A percentile compares a stretch with the other conserved stretches of the same genome.
phyloP scores from a whole-genome alignment of 495 filamentous ascomycete genomes.

The Echria macrotheca region DNA sequence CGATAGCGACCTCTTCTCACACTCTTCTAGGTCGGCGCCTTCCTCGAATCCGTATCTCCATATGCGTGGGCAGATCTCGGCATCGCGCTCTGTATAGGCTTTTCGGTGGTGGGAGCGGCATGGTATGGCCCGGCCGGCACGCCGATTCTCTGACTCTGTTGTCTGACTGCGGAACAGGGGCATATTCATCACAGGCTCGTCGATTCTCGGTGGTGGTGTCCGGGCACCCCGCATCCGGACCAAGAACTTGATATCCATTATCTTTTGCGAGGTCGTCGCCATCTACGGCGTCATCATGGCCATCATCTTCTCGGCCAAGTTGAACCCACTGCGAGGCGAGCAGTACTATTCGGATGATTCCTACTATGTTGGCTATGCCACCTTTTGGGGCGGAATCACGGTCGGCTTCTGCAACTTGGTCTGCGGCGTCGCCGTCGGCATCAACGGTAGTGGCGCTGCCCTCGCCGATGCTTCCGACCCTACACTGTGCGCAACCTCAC shows the following conservation, averaged over 20 bases:
- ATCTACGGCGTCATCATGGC: conserved; percentile 99
- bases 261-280: conserved; percentile 99
- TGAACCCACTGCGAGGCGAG: conserved; percentile 58
- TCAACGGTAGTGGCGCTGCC: conserved; percentile 95
- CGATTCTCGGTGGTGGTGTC: conserved; percentile 94
- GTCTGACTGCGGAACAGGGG: conserved; percentile 57
- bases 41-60: conserved; percentile 89
- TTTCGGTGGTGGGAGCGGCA: conserved; percentile 94
- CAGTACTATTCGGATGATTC: conserved; percentile 64
- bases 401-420: conserved; percentile 93
- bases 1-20: too few relatives aligned
- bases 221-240: conserved; percentile 93
- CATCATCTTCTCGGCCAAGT: conserved; percentile 90
- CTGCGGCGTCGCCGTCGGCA: conserved; percentile 94
- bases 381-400: conserved; percentile 93
- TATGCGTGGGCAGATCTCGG: conserved; percentile 89
- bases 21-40: conserved; percentile 90
- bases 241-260: conserved; percentile 99
- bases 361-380: conserved; percentile 92
- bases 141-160: too few relatives aligned
- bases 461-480: conserved; percentile 93
- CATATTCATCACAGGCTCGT: conserved; percentile 98
- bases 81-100: conserved; percentile 88
- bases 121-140: conserved; percentile 77
- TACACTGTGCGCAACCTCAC: conserved; percentile 59